Evolutionary conservation across 148 eudicot genomes (phyloP), one percentile per base, ranked within the genome.

Genomic region (Salicornia ramosissima): DNA sequence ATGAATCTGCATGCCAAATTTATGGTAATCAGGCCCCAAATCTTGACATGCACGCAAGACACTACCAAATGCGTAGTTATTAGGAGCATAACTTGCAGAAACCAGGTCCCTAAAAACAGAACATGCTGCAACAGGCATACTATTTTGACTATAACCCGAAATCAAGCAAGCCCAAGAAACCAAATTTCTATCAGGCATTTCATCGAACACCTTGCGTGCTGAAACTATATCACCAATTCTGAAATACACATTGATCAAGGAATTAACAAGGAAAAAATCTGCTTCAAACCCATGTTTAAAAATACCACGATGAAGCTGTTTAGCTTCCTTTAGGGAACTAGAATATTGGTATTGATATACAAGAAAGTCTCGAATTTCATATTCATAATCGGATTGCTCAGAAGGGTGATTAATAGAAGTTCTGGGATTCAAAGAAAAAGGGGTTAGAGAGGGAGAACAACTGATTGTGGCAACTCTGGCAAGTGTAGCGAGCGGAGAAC

Each of bases 151-250:
- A 77, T 71, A 91, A 55, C 95, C 97, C 22, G 97, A 83, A 74
- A 91, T 79, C 90, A 91, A 82, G 73, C 90, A 86, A 6, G 94
- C 80, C 97, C 95, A 91, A n/a, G 86, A 67, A 31, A 91, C 91
- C 52, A 72, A 73, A 77, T 88, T 88, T 68, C 82, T 86, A 0
- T 77, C 80, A 71, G 87, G 79, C 88, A 88, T 88, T 88, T 84
- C 88, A 71, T 85, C 90, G 47, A 91, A 91, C 90, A 91, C 53
- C 33, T 65, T 33, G 16, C 61, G 75, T 7, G 97, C 95, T 45
- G 72, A 76, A 24, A 10, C 63, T 74, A 88, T 58, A 70, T 91
- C 83, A 49, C 85, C 86, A 45, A 43, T 60, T 77, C 84, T 76
- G 1, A 63, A 80, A 51, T 85, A 81, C 0, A 75, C 56, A 80